These are phyloP conservation scores for Phialophora tarda DNA, from an alignment of 2,329 filamentous ascomycete genomes.

Conservation along the genomic window DNA sequence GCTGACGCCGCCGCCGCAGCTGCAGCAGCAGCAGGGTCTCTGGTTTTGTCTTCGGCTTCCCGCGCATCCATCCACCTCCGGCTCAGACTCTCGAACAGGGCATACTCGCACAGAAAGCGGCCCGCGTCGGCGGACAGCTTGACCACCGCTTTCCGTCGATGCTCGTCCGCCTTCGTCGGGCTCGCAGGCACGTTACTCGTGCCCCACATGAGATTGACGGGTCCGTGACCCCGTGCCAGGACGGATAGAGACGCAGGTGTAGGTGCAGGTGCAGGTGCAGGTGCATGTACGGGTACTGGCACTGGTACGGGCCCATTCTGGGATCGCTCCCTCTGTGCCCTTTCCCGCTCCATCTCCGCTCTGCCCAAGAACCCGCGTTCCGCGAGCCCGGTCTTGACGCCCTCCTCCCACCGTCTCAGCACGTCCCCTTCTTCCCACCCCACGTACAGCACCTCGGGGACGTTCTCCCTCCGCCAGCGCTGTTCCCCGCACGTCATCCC, in stretches of 20 bases:
- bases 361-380: conserved; percentile 25
- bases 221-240: background rate
- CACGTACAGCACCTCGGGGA: conserved; percentile 60
- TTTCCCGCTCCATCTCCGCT: conserved; percentile 10
- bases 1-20: no score
- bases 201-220: conserved; percentile 24
- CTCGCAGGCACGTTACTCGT: conserved; percentile 16
- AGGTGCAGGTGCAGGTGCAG: no score
- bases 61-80: conserved; percentile 30
- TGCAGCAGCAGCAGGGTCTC: background rate
- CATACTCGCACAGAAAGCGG: conserved; percentile 77
- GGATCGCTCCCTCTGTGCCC: background rate
- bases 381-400: conserved; percentile 36
- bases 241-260: background rate
- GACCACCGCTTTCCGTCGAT: conserved; percentile 44
- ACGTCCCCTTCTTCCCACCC: conserved; percentile 65
- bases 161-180: conserved; percentile 24
- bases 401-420: conserved; percentile 60
- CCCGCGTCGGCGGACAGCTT: conserved; percentile 73
- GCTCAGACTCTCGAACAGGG: conserved; percentile 63
- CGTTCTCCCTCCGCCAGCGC: conserved; percentile 58
- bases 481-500: conserved; percentile 55
- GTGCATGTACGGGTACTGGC: no score
- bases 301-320: background rate
- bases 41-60: background rate